A percentile compares a stretch with the other conserved stretches of the same genome.
These are phyloP conservation scores for Calonectria crousiana DNA, from an alignment of 2,329 filamentous ascomycete genomes.

Conservation along the genomic window DNA sequence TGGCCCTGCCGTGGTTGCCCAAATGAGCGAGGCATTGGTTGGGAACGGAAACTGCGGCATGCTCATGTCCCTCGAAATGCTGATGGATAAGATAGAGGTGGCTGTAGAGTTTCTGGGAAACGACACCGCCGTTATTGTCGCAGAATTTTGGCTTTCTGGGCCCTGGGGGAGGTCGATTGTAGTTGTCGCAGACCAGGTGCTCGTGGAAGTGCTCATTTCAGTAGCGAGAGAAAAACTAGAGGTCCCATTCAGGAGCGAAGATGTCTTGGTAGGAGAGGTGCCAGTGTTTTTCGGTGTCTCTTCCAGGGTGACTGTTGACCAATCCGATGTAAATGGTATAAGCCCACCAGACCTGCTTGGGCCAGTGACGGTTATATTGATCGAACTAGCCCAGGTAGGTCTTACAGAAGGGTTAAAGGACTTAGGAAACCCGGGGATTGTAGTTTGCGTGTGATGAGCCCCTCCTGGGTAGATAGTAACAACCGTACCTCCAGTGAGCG, in stretches of 20 bases:
- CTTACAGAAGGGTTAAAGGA: constrained; percentile 20
- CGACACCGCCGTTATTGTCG: not conserved
- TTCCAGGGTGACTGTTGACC: constrained; percentile 33
- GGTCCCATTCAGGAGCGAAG: constrained; percentile 15
- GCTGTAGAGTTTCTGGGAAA: not conserved
- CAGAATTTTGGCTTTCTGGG: not conserved
- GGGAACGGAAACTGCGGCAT: constrained; percentile 15
- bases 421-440: constrained; percentile 4
- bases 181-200: not conserved
- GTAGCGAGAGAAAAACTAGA: not conserved
- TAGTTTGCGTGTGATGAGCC: constrained; percentile 21
- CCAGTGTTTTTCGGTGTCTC: constrained; percentile 1
- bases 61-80: constrained; percentile 6
- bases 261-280: not conserved
- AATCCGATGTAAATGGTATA: constrained; percentile 24
- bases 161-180: not conserved
- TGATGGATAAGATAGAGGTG: constrained; percentile 10
- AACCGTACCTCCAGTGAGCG: constrained; percentile 26
- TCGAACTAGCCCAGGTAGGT: constrained; percentile 17
- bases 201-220: not conserved
- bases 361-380: constrained; percentile 14
- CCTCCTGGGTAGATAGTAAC: constrained; percentile 35
- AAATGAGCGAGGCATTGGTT: constrained; percentile 9
- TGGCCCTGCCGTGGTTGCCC: constrained; percentile 22
- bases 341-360: not conserved